A percentile compares a stretch with the other conserved stretches of the same genome.
phyloP scores from a whole-genome alignment of 176 grass and related monocot genomes.

The Rhynchospora tenuis region DNA sequence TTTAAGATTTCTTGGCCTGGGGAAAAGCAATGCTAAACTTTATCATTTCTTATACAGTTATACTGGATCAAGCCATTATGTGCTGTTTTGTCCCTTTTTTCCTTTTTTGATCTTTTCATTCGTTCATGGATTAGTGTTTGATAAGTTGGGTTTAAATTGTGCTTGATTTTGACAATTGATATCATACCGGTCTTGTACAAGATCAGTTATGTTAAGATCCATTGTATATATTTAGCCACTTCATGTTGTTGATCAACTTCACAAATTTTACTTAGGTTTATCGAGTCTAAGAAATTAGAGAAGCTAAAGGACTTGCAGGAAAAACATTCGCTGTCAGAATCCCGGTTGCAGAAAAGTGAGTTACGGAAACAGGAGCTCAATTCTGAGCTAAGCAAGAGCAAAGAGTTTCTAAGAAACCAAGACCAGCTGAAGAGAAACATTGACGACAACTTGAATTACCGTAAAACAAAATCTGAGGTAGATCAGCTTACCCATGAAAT shows the following conservation, averaged over 20 bases:
- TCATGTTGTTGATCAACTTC: neutral
- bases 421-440: slow-evolving; percentile 93
- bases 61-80: neutral
- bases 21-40: neutral
- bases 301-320: slow-evolving; percentile 60
- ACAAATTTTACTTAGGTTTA: slow-evolving; percentile 38
- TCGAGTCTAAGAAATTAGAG: slow-evolving; percentile 70
- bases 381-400: slow-evolving; percentile 66
- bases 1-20: neutral
- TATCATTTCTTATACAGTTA: neutral
- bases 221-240: neutral
- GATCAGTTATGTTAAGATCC: neutral
- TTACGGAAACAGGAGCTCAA: slow-evolving; percentile 42
- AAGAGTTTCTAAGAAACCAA: slow-evolving; percentile 66
- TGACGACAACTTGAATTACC: slow-evolving; percentile 93
- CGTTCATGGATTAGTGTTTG: neutral
- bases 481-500: slow-evolving; percentile 73
- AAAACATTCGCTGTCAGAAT: slow-evolving; percentile 33
- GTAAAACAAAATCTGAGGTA: slow-evolving; percentile 83
- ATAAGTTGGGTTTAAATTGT: neutral
- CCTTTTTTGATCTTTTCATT: slow-evolving; percentile 7
- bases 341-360: slow-evolving; percentile 47
- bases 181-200: neutral
- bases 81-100: neutral
- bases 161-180: neutral